Evolutionary conservation across 257 asterid species (phyloP).

Genomic region (Coffea canephora): DNA sequence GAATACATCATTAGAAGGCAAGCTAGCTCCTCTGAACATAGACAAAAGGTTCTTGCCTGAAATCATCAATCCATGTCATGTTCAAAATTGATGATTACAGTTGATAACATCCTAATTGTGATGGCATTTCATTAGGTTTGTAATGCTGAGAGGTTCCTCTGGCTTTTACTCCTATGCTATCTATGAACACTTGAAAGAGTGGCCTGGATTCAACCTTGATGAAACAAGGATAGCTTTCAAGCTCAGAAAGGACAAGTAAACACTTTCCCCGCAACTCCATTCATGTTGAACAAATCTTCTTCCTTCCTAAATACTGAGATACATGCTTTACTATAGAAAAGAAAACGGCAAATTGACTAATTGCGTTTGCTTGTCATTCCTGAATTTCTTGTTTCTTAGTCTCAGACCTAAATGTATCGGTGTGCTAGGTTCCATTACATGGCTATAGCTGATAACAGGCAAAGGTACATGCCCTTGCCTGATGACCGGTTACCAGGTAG

Average conservation of each 20-base stretch:
- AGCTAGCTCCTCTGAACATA: constrained; percentile 65
- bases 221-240: constrained; percentile 78
- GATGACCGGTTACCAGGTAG: constrained; percentile 67
- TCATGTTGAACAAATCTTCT: no score
- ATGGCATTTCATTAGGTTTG: constrained; percentile 35
- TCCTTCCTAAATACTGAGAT: no score
- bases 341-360: no score
- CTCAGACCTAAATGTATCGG: constrained; percentile 1
- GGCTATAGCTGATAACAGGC: constrained; percentile 71
- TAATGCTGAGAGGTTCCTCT: constrained; percentile 64
- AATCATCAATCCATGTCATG: neutral
- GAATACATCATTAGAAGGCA: constrained; percentile 60
- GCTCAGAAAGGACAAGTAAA: constrained; percentile 73
- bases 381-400: no score
- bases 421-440: constrained; percentile 62
- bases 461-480: constrained; percentile 70
- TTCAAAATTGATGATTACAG: neutral
- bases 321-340: no score
- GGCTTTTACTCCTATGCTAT: constrained; percentile 79
- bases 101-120: neutral
- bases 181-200: constrained; percentile 57
- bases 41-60: constrained; percentile 55
- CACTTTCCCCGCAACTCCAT: neutral
- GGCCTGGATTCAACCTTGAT: constrained; percentile 76
- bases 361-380: no score